Conservation (phyloP, 345 rosid genomes). For the Boechera stricta region DNA sequence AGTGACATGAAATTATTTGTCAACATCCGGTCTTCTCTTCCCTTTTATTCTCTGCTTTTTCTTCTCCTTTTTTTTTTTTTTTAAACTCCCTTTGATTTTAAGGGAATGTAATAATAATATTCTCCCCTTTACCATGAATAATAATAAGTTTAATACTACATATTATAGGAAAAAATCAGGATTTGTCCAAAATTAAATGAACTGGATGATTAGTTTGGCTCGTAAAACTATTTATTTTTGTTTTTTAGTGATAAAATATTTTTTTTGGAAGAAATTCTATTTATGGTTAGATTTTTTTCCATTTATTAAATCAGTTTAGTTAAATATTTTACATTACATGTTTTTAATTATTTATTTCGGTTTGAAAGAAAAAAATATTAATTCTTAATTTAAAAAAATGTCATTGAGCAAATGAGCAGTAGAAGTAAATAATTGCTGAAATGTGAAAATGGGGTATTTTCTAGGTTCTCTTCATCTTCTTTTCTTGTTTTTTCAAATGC, state of each 20-base stretch:
- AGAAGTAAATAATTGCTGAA: slow-evolving; percentile 7
- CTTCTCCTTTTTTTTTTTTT: slow-evolving; percentile 1
- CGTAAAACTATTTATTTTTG: neutral
- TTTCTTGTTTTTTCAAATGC: slow-evolving; percentile 10
- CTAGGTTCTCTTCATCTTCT: slow-evolving; percentile 21
- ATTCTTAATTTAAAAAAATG: too few species aligned
- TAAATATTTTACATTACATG: too few species aligned
- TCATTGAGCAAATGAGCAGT: neutral
- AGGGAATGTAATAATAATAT: neutral
- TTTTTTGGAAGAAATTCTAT: neutral
- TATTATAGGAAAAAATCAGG: neutral
- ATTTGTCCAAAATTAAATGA: neutral
- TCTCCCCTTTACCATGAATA: neutral
- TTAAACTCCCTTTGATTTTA: neutral
- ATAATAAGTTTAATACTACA: neutral
- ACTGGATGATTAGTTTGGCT: neutral
- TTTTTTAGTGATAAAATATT: neutral
- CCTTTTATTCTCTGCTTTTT: slow-evolving; percentile 75
- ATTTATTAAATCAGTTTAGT: neutral
- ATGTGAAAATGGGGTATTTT: slow-evolving; percentile 27
- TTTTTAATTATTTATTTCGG: too few species aligned
- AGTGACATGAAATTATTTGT: slow-evolving; percentile 94
- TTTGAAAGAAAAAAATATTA: neutral
- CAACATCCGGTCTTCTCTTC: slow-evolving; percentile 98
- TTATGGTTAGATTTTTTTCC: neutral